Evolutionary conservation across 1,284 basidiomycete genomes (phyloP).

Genomic region (Ustilago hordei): DNA sequence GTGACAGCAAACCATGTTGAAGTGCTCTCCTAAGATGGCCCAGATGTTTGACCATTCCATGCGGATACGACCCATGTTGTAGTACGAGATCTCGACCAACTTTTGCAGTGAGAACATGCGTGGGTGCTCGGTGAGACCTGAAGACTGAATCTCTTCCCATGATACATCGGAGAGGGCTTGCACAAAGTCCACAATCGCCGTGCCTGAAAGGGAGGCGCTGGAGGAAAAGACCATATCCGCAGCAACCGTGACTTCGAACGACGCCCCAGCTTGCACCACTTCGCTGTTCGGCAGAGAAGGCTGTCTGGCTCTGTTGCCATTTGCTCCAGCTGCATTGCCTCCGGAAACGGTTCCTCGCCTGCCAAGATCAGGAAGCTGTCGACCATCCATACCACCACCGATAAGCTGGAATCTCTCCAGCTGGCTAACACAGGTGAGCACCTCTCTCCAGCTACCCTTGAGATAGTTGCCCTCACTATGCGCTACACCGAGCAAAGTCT

Average conservation of each 20-base stretch:
- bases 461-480: constrained; percentile 69
- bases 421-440: constrained; percentile 68
- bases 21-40: constrained; percentile 98
- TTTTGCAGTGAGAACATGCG: constrained; percentile 98
- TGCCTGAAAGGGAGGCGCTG: constrained; percentile 91
- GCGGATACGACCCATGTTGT: constrained; percentile 99
- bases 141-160: constrained; percentile 99
- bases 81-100: constrained; percentile 98
- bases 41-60: constrained; percentile 98
- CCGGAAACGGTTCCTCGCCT: constrained; percentile 72
- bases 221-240: constrained; percentile 99
- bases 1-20: constrained; percentile 99
- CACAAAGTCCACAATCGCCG: constrained; percentile 97
- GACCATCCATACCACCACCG: constrained; percentile 70
- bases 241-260: constrained; percentile 96
- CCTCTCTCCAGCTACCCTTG: constrained; percentile 68
- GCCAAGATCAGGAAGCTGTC: constrained; percentile 81
- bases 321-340: constrained; percentile 19
- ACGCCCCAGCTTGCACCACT: constrained; percentile 94
- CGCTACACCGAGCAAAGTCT: constrained; percentile 67
- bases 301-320: constrained; percentile 18
- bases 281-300: constrained; percentile 80
- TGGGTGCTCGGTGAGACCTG: constrained; percentile 86
- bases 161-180: constrained; percentile 95
- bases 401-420: constrained; percentile 69